Conservation (phyloP, 257 asterid genomes). For the Fraxinus pennsylvanica region DNA sequence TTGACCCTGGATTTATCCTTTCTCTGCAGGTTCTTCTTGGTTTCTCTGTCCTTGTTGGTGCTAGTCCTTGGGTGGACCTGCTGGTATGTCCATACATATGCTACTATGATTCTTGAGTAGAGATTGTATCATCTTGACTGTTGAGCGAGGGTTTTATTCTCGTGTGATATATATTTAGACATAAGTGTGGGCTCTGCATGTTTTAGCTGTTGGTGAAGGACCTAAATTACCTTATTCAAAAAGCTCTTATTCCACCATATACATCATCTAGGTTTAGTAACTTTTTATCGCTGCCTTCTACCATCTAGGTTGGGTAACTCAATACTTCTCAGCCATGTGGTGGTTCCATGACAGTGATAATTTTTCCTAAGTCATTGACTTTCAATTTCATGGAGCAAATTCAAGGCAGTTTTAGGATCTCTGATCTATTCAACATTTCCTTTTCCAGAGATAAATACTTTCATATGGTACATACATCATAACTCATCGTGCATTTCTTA, state of each 20-base stretch:
- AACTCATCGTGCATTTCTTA: not conserved
- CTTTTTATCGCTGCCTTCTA: not conserved
- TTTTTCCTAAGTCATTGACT: not conserved
- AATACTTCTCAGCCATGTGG: no score
- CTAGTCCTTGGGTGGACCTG: conserved; percentile 99
- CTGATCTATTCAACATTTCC: not conserved
- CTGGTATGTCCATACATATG: conserved; percentile 54
- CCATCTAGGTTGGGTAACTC: not conserved
- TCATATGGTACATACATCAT: not conserved
- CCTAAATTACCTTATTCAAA: not conserved
- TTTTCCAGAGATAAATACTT: not conserved
- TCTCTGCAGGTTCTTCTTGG: conserved; percentile 85
- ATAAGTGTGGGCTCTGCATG: not conserved
- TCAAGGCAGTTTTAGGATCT: not conserved
- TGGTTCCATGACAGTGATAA: not conserved
- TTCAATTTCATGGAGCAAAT: not conserved
- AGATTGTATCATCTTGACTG: not conserved
- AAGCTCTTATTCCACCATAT: not conserved
- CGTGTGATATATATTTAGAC: not conserved
- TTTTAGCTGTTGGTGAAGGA: not conserved
- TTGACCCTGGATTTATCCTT: conserved; percentile 12
- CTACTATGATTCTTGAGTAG: conserved; percentile 8
- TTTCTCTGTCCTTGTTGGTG: conserved; percentile 95
- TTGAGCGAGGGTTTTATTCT: not conserved
- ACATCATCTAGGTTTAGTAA: not conserved